Percentiles rank a stretch among this genome's conserved stretches.
Evolutionary conservation across 805 yeast genomes (phyloP).

Genomic region (Hanseniaspora occidentalis): DNA sequence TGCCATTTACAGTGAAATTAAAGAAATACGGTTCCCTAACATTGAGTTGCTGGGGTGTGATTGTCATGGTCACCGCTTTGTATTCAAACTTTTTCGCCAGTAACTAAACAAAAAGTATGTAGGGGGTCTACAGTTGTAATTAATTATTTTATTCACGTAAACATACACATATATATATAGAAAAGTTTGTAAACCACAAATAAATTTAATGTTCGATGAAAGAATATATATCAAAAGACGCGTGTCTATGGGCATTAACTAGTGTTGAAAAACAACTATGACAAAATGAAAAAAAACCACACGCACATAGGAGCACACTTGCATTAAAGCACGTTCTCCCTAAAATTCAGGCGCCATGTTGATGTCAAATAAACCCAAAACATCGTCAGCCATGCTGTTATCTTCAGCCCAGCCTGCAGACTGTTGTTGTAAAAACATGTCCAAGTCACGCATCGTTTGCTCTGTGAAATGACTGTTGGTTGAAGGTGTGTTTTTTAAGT

Average conservation of each 20-base stretch:
- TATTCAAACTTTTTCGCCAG: slow-evolving; percentile 20
- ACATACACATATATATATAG: background rate
- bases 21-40: slow-evolving; percentile 28
- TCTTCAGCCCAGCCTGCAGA: slow-evolving; percentile 79
- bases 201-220: background rate
- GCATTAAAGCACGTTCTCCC: too few species aligned
- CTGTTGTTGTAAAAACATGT: slow-evolving; percentile 65
- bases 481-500: background rate
- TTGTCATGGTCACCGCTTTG: slow-evolving; percentile 41
- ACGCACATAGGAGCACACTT: too few species aligned
- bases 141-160: too few species aligned
- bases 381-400: slow-evolving; percentile 55
- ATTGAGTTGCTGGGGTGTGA: slow-evolving; percentile 35
- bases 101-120: too few species aligned
- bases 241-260: too few species aligned
- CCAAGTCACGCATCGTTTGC: slow-evolving; percentile 22
- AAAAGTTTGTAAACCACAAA: background rate
- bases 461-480: slow-evolving; percentile 1
- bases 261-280: too few species aligned
- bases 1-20: slow-evolving; percentile 18
- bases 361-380: slow-evolving; percentile 87
- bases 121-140: too few species aligned
- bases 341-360: slow-evolving; percentile 55
- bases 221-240: background rate
- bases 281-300: too few species aligned